phyloP scores from a whole-genome alignment of 306 rosid genomes.

The Prunus mume region DNA sequence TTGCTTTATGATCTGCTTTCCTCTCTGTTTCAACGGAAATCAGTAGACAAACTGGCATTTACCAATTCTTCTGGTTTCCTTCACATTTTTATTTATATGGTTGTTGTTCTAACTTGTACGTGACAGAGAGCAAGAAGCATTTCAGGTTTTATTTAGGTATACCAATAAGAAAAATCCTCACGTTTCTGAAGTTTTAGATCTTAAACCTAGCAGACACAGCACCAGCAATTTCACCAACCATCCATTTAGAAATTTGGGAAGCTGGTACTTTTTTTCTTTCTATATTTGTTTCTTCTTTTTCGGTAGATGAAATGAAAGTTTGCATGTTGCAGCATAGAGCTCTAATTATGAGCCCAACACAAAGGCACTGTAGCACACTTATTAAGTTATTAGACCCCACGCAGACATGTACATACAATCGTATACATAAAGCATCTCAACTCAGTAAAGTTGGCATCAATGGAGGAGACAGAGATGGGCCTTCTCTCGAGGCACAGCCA shows the following conservation, averaged over 20 bases:
- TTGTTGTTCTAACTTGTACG: not conserved
- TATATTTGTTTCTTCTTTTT: too few species aligned
- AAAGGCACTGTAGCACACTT: not conserved
- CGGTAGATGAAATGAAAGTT: too few species aligned
- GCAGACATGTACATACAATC: not conserved
- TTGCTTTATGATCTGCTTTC: not conserved
- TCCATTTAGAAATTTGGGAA: too few species aligned
- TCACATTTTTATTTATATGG: not conserved
- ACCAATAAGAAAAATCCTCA: not conserved
- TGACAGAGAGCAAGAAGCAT: not conserved
- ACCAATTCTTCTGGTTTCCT: not conserved
- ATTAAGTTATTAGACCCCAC: slow-evolving; percentile 5
- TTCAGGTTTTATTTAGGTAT: not conserved
- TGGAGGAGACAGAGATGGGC: slow-evolving; percentile 47
- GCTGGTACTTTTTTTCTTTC: too few species aligned
- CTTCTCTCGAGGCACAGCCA: slow-evolving; percentile 48
- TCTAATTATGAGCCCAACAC: not conserved
- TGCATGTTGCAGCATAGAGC: not conserved
- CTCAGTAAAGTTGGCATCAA: slow-evolving; percentile 20
- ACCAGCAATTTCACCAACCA: not conserved
- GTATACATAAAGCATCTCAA: not conserved
- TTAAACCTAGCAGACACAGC: not conserved
- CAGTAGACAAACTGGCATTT: not conserved
- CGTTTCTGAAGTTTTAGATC: not conserved
- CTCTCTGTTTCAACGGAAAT: not conserved